Evolutionary conservation across 495 filamentous ascomycete species (phyloP), one percentile per base, ranked within the genome.

Genomic region (Entonaema liquescens): DNA sequence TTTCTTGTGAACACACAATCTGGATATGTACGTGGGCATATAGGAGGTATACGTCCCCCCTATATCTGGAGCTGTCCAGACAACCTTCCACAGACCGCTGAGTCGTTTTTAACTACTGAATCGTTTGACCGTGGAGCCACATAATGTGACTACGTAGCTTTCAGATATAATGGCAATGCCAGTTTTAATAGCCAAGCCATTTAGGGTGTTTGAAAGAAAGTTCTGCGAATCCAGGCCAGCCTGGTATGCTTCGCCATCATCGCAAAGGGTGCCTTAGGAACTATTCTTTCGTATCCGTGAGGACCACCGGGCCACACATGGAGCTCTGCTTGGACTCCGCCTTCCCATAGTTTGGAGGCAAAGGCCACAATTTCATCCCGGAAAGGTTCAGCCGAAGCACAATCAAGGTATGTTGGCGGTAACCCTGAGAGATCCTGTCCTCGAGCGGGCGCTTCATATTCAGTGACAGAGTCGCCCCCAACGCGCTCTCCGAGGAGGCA

Each of bases 281-380:
- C 68, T 50, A 77, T 73, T 36, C 75, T 73, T 28, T 77, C 75
- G 17, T 77, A 78, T 15, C 76, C 76, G 55, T 78, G 76, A 11
- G 76, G 71, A 3, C 74, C 78, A 35, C 79, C 78, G 2, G 74
- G 74, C 74, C 76, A 80, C 44, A 79, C 76, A 65, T 80, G 79
- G 54, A 80, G 72, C 55, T 80, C 78, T 55, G 76, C 74, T 64
- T 71, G 67, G 7, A 79, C 74, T 17, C 79, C 79, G 8, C 63
- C 68, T 28, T 69, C 75, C 76, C 76, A 79, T 49, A 80, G 59
- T 42, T 74, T 76, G 9, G 74, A 71, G 17, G 78, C 79, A 67
- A 77, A 80, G 26, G 70, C 72, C 11, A 80, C 75, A 38, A 76
- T 74, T 55, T 80, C 79, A 62, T 80, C 79, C 26, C 78, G 74